These are phyloP conservation scores for Tulasnella sp. DNA, from an alignment of 768 basidiomycete genomes.

Conservation along the genomic window DNA sequence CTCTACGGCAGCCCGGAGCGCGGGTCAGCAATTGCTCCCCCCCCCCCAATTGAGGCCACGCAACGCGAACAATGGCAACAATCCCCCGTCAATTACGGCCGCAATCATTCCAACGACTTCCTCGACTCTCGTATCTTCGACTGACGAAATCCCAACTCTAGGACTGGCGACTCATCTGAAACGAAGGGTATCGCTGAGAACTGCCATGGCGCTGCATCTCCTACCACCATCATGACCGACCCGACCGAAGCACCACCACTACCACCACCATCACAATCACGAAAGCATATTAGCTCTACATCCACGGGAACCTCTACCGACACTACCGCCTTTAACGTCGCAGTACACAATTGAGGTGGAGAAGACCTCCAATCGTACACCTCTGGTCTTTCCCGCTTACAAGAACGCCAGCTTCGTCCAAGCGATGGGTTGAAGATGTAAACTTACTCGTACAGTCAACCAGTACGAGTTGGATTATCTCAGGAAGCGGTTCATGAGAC, in stretches of 20 bases:
- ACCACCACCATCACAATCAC: not conserved
- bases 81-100: no score
- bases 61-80: no score
- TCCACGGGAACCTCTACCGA: conserved; percentile 21
- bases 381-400: not conserved
- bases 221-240: not conserved
- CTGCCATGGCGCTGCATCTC: not conserved
- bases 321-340: conserved; percentile 52
- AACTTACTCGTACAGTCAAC: conserved; percentile 61
- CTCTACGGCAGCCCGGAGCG: not conserved
- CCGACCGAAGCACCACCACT: not conserved
- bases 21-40: not conserved
- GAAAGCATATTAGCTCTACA: not conserved
- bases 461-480: conserved; percentile 88
- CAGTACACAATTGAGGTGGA: conserved; percentile 99
- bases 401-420: no score
- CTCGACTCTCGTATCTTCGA: no score
- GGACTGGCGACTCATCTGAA: not conserved
- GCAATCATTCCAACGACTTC: no score
- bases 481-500: conserved; percentile 99
- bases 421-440: not conserved
- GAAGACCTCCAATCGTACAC: conserved; percentile 93
- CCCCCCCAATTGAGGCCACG: no score
- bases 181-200: not conserved
- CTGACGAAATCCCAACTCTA: not conserved